Conservation (phyloP, 2,329 filamentous ascomycete species). For the Fusarium annulatum region DNA sequence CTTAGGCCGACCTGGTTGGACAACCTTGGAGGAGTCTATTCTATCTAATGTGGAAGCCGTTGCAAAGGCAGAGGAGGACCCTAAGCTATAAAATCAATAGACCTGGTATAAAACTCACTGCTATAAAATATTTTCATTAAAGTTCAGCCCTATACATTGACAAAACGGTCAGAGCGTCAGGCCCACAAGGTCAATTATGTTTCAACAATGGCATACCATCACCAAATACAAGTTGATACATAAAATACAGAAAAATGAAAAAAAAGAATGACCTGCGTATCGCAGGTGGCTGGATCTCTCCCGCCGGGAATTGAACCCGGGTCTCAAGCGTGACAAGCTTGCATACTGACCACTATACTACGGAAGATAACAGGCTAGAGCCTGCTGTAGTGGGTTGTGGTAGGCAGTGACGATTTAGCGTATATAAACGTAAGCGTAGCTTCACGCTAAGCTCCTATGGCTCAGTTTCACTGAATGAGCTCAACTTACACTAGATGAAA, state of each 20-base stretch:
- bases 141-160: accelerated
- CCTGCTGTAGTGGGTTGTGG: neutral
- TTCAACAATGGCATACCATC: neutral
- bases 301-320: neutral
- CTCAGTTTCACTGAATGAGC: too few species aligned
- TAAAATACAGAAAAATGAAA: accelerated
- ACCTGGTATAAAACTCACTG: neutral
- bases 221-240: neutral
- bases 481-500: neutral
- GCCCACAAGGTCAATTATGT: neutral
- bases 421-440: accelerated
- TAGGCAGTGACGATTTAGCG: accelerated
- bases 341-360: neutral
- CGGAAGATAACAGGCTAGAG: neutral
- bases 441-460: accelerated
- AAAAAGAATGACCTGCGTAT: neutral
- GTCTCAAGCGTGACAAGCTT: neutral
- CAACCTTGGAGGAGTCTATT: slow-evolving; percentile 18
- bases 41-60: neutral
- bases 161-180: accelerated
- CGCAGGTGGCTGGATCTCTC: neutral
- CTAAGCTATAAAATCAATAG: neutral
- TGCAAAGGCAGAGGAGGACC: neutral
- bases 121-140: neutral
- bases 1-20: slow-evolving; percentile 27